A percentile compares a stretch with the other conserved stretches of the same genome.
phyloP scores from a whole-genome alignment of 441 rosid species.

The Biscutella auriculata region DNA sequence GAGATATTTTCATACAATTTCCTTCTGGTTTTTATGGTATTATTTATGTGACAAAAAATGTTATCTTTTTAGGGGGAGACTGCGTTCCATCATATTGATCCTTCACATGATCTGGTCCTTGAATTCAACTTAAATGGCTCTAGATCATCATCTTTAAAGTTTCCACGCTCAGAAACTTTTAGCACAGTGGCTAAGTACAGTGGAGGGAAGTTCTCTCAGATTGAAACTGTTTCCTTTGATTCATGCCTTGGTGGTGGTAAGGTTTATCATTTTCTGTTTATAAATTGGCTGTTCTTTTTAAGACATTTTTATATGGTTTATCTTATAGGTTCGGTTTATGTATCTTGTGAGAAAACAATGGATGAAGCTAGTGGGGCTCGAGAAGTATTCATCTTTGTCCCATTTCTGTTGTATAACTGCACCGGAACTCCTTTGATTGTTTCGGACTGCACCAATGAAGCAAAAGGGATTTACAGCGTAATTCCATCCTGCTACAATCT shows the following conservation, averaged over 20 bases:
- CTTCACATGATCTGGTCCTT: slow-evolving; percentile 73
- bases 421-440: slow-evolving; percentile 67
- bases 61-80: slow-evolving; percentile 45
- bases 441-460: slow-evolving; percentile 48
- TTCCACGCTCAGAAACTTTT: slow-evolving; percentile 71
- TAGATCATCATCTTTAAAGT: slow-evolving; percentile 50
- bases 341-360: slow-evolving; percentile 69
- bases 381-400: slow-evolving; percentile 67
- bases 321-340: slow-evolving; percentile 55
- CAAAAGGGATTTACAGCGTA: slow-evolving; percentile 34
- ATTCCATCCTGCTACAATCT: slow-evolving; percentile 73
- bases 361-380: slow-evolving; percentile 87
- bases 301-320: not conserved
- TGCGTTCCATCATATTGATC: slow-evolving; percentile 77
- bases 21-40: slow-evolving; percentile 5
- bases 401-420: slow-evolving; percentile 77
- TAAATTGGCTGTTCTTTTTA: not conserved
- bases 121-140: slow-evolving; percentile 57
- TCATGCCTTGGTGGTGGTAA: slow-evolving; percentile 46
- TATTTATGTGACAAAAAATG: not conserved
- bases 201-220: slow-evolving; percentile 57
- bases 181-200: slow-evolving; percentile 54
- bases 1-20: slow-evolving; percentile 13
- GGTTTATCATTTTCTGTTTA: slow-evolving; percentile 7
- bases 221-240: slow-evolving; percentile 54